Evolutionary conservation across 1,284 basidiomycete genomes (phyloP), one percentile per base, ranked within the genome.

Genomic region (Malassezia nana): DNA sequence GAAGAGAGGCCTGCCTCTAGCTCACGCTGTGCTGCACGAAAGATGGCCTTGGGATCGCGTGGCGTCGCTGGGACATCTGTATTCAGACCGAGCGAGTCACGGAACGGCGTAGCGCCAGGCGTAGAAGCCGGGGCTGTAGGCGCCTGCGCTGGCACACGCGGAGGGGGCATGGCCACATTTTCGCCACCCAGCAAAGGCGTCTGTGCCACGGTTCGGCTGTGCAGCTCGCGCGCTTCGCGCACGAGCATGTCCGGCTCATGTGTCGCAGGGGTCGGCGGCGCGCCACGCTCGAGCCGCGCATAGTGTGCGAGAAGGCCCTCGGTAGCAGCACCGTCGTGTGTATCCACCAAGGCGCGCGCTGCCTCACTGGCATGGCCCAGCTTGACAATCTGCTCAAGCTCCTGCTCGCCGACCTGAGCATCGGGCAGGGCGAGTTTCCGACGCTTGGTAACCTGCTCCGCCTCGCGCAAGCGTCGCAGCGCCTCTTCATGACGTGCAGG

Each of bases 331-430:
- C 75, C 75, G 5, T 65, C 63, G 22, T 52, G 39, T 10, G 33
- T 38, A 28, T 75, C 74, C 6, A 96, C 89, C 63, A 96, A 75
- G 5, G 84, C 83, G 67, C 89, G 84, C 8, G 90, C 86, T 57
- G 82, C 84, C 76, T 95, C 88, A 6, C 90, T 86, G 0, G 87
- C 86, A 72, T 88, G 84, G 1, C 92, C 94, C 64, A 98, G 91
- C 79, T 98, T 99, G 66, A 95, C 92, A 65, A 98, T 96, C 66
- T 96, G 90, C 76, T 98, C 94, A 46, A 99, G 77, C 76, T 99
- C 92, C 6, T 80, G 77, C 76, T 99, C 90, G n/a, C 87, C 87
- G 3, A 99, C 94, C 71, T 98, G 92, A 1, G 92, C 89, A 18
- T 80, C 78, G 0, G 94, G 94, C 10, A 98, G 79, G 55, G 83